A percentile compares a stretch with the other conserved stretches of the same genome.
These are phyloP conservation scores for Avena atlantica DNA, from an alignment of 176 grass and related monocot species.

Conservation along the genomic window DNA sequence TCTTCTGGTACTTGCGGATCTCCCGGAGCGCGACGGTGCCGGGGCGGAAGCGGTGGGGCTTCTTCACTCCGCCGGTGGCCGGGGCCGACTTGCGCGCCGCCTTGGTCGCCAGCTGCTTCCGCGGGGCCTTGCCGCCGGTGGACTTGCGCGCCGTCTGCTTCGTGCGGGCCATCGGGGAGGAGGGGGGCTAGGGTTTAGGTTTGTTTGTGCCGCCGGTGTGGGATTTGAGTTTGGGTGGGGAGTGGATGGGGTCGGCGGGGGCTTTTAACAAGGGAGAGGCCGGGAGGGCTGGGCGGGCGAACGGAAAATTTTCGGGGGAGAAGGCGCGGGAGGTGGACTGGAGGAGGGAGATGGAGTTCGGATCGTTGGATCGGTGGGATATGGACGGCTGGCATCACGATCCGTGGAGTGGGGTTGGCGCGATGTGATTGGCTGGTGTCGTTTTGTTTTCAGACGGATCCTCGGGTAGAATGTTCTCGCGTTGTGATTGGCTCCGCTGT, in stretches of 20 bases:
- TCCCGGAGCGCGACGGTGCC: conserved; percentile 73
- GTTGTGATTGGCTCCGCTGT: no score
- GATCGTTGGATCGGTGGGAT: not conserved
- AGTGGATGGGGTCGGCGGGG: not conserved
- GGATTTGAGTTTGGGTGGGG: not conserved
- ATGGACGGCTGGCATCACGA: not conserved
- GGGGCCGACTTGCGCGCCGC: conserved; percentile 72
- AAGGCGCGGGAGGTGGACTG: not conserved
- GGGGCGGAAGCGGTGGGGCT: conserved; percentile 73
- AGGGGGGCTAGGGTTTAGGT: not conserved
- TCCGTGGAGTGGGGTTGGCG: not conserved
- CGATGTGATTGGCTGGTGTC: not conserved
- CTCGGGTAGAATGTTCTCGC: not conserved
- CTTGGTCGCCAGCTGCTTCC: conserved; percentile 72
- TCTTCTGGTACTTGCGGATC: conserved; percentile 90
- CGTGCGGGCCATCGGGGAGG: conserved; percentile 59
- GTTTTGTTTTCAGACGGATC: not conserved
- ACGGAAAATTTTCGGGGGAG: not conserved
- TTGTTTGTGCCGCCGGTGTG: not conserved
- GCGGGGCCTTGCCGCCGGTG: conserved; percentile 67
- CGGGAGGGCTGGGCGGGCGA: not conserved
- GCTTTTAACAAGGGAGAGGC: not conserved
- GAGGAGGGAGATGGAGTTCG: not conserved
- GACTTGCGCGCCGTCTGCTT: conserved; percentile 83
- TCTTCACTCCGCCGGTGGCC: conserved; percentile 72